Evolutionary conservation across 1,284 basidiomycete genomes (phyloP).

Genomic region (Leucoagaricus sp.): DNA sequence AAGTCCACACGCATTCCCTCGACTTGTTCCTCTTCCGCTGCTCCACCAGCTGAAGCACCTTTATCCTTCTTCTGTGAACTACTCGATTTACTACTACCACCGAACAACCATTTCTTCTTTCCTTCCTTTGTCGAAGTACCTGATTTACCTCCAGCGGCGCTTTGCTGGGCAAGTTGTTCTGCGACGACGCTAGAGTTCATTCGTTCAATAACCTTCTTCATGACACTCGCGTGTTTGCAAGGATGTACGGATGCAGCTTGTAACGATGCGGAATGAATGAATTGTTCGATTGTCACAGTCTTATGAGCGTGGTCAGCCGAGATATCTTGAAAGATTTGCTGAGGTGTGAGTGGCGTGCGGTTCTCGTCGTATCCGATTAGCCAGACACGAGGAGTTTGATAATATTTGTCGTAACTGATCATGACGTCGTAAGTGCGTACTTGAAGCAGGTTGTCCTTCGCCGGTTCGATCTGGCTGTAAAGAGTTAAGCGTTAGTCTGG

Average conservation of each 20-base stretch:
- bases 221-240: slow-evolving; percentile 98
- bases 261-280: slow-evolving; percentile 87
- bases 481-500: too few species aligned
- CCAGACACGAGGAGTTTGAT: slow-evolving; percentile 96
- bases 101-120: slow-evolving; percentile 87
- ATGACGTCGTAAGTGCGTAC: slow-evolving; percentile 99
- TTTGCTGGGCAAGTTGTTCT: slow-evolving; percentile 61
- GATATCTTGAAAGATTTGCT: slow-evolving; percentile 97
- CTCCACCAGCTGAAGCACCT: slow-evolving; percentile 34
- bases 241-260: slow-evolving; percentile 94
- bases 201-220: slow-evolving; percentile 99
- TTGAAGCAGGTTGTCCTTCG: slow-evolving; percentile 85
- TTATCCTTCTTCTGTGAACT: slow-evolving; percentile 54
- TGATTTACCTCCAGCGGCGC: slow-evolving; percentile 37
- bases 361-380: slow-evolving; percentile 95
- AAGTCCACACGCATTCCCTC: slow-evolving; percentile 94
- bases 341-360: slow-evolving; percentile 80
- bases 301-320: slow-evolving; percentile 98
- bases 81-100: slow-evolving; percentile 62
- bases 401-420: slow-evolving; percentile 99
- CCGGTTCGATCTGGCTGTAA: slow-evolving; percentile 57
- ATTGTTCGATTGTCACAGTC: slow-evolving; percentile 98
- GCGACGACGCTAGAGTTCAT: slow-evolving; percentile 91
- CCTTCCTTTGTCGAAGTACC: slow-evolving; percentile 38
- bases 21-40: slow-evolving; percentile 66